These are phyloP conservation scores for Rhytidhysteron rufulum DNA, from an alignment of 2,329 filamentous ascomycete species.

Conservation along the genomic window DNA sequence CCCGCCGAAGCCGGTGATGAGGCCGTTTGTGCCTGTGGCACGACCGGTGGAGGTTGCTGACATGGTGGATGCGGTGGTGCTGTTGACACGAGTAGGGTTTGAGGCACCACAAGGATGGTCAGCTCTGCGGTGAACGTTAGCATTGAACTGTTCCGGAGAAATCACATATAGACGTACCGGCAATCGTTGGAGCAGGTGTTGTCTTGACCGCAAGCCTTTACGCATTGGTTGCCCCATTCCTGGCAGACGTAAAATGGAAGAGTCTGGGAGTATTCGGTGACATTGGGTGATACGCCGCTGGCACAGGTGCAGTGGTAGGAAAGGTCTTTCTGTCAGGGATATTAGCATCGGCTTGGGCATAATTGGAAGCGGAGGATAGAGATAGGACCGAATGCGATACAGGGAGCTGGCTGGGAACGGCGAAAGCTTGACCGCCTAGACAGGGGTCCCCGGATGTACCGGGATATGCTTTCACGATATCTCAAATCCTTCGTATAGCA, in stretches of 20 bases:
- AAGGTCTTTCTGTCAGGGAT: too few relatives aligned
- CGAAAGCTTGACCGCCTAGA: too few relatives aligned
- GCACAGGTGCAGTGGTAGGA: conserved; percentile 71
- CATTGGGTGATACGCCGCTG: conserved; percentile 63
- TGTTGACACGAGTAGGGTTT: conserved; percentile 59
- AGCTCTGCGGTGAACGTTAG: conserved; percentile 23
- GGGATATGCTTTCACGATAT: too few relatives aligned
- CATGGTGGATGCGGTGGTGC: conserved; percentile 47
- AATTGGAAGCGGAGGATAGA: too few relatives aligned
- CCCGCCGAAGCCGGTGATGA: conserved; percentile 30
- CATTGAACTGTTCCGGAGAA: background rate
- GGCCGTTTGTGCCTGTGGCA: conserved; percentile 20
- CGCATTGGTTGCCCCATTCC: conserved; percentile 68
- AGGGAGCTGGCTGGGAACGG: too few relatives aligned
- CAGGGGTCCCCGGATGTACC: too few relatives aligned
- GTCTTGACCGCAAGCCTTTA: conserved; percentile 54
- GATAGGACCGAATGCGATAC: too few relatives aligned
- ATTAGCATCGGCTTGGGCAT: too few relatives aligned
- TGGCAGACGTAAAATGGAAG: conserved; percentile 74
- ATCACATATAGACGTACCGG: conserved; percentile 32
- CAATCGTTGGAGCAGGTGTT: conserved; percentile 59
- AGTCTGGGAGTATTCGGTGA: conserved; percentile 73
- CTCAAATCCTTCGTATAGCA: too few relatives aligned
- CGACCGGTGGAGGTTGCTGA: conserved; percentile 39
- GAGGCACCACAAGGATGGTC: conserved; percentile 71